phyloP scores from a whole-genome alignment of 2,329 filamentous ascomycete species.

The Sporothrix protearum region DNA sequence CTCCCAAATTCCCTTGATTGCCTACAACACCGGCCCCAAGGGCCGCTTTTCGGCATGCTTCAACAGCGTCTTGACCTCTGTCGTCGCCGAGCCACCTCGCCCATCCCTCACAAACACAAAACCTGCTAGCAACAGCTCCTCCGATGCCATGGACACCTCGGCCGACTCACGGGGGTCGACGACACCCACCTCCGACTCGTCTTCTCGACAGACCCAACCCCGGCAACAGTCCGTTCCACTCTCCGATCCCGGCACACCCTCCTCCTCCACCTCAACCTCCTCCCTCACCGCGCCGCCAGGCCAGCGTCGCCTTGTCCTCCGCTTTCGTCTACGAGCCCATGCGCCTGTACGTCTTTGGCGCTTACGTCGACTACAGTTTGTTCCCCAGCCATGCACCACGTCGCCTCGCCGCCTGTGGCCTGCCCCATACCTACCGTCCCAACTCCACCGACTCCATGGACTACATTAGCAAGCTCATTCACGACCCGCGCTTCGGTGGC shows the following conservation, averaged over 20 bases:
- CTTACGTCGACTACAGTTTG: constrained; percentile 63
- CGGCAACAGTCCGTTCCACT: not conserved
- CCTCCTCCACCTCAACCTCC: not conserved
- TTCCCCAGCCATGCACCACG: constrained; percentile 72
- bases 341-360: constrained; percentile 65
- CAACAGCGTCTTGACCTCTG: constrained; percentile 51
- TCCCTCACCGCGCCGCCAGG: constrained; percentile 40
- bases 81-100: constrained; percentile 40
- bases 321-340: constrained; percentile 62
- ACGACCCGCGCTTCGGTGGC: constrained; percentile 60
- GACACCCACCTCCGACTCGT: not conserved
- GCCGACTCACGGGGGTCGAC: not conserved
- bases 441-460: constrained; percentile 58
- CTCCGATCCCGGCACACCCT: constrained; percentile 29
- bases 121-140: not conserved
- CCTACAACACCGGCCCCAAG: constrained; percentile 44
- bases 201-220: not conserved
- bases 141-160: not conserved
- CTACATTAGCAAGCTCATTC: constrained; percentile 56
- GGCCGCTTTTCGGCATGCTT: constrained; percentile 41
- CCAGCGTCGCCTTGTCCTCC: constrained; percentile 58
- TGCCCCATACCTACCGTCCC: constrained; percentile 64
- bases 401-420: constrained; percentile 63
- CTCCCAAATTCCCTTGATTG: constrained; percentile 48
- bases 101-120: constrained; percentile 30